Evolutionary conservation across 306 rosid species (phyloP).

Genomic region (Hippophae gyantsensis): DNA sequence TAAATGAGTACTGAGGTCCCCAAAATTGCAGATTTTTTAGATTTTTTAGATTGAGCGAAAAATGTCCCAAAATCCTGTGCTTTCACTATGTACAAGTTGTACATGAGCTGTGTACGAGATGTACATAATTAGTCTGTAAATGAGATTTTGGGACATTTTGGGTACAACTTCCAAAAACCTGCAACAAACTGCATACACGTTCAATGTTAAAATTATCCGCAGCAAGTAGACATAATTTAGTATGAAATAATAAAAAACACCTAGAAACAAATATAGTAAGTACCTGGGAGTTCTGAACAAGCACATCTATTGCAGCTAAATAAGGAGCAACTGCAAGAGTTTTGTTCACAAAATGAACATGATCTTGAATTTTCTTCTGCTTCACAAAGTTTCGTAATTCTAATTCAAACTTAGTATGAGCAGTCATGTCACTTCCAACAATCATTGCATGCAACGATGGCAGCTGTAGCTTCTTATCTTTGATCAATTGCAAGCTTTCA

Average conservation of each 20-base stretch:
- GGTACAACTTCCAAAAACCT: too few relatives aligned
- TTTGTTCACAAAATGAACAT: slow-evolving; percentile 84
- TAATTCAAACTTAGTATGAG: slow-evolving; percentile 66
- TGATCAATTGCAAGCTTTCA: slow-evolving; percentile 55
- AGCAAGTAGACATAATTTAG: background rate
- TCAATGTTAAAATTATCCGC: background rate
- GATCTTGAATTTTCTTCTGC: slow-evolving; percentile 68
- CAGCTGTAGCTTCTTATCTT: slow-evolving; percentile 71
- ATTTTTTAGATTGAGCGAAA: too few relatives aligned
- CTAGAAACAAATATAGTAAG: background rate
- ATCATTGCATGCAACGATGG: slow-evolving; percentile 81
- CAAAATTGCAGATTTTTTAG: too few relatives aligned
- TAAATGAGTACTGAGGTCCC: too few relatives aligned
- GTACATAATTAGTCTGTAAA: too few relatives aligned
- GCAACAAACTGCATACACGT: too few relatives aligned
- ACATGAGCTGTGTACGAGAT: too few relatives aligned
- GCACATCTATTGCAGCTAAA: slow-evolving; percentile 89
- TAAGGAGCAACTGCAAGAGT: slow-evolving; percentile 89
- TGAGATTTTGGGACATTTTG: too few relatives aligned
- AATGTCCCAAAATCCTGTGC: too few relatives aligned
- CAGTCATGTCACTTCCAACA: slow-evolving; percentile 86
- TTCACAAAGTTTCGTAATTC: slow-evolving; percentile 61
- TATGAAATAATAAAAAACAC: background rate
- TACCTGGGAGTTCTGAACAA: slow-evolving; percentile 97
- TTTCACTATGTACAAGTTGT: too few relatives aligned